Evolutionary conservation across 345 rosid genomes (phyloP), one percentile per base, ranked within the genome.

Genomic region (Isatis tinctoria): DNA sequence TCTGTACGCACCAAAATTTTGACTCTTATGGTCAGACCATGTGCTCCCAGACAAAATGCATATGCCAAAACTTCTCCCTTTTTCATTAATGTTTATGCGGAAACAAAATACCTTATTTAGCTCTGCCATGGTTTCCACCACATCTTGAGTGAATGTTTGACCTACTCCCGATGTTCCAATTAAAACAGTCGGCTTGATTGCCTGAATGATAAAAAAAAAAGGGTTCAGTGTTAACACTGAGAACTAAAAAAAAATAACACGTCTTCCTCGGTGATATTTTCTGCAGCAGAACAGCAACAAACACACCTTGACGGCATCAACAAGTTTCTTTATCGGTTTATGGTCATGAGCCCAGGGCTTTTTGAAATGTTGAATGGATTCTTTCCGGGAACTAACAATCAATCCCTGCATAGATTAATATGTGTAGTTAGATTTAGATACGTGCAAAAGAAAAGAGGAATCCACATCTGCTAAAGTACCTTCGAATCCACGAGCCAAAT

Each of bases 161-260:
- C 98, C 98, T 53, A 84, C 91, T 68, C 98, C 98, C 10, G 98
- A 91, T 75, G 98, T 93, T 77, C 98, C 98, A 22, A 93, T 91
- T 79, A 93, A 66, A 66, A 91, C 88, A 14, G 97, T 93, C 39
- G 98, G 98, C 82, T 87, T 91, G 81, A 94, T 87, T 80, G 77
- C 87, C 97, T 91, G 87, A 53, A 24, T 32, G 58, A 16, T 76
- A 43, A 59, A 44, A 73, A 59, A 44, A 73, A 40, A 33, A 49
- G 26, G 58, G 62, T 51, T 36, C 43, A 74, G 57, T 27, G 36
- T 54, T 26, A 39, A 59, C 36, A 27, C 45, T 67, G 61, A 59
- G 45, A 27, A 13, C 26, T 14, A 0, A 11, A 48, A 65, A 65
- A 10, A 48, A 1, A 45, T 75, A 64, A 69, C 39, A 62, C 22